These are phyloP conservation scores for Aspergillus nomiae DNA, from an alignment of 2,329 filamentous ascomycete species.

Conservation along the genomic window DNA sequence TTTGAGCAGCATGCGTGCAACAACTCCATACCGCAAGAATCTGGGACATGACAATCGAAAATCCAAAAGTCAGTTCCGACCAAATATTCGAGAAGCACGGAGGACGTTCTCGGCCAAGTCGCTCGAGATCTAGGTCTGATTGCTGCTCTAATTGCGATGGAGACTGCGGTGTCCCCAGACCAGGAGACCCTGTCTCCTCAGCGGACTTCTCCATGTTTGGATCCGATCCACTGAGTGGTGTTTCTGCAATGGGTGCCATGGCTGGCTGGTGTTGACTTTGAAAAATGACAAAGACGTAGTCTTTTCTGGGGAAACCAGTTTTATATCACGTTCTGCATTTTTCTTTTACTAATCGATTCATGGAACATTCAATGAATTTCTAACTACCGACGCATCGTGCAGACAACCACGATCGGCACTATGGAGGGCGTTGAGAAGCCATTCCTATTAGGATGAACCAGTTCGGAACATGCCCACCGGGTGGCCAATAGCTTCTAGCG, in stretches of 20 bases:
- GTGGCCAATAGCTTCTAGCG: background rate
- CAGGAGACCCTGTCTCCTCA: constrained; percentile 8
- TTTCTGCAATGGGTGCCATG: background rate
- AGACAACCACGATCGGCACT: background rate
- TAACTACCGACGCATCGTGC: background rate
- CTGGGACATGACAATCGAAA: constrained; percentile 64
- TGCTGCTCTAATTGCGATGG: constrained; percentile 4
- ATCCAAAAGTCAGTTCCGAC: constrained; percentile 65
- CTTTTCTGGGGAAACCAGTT: background rate
- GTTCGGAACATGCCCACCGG: background rate
- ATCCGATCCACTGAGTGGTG: background rate
- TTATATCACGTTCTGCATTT: background rate
- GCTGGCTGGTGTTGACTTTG: background rate
- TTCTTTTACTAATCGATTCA: background rate
- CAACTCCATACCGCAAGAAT: constrained; percentile 55
- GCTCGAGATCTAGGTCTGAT: constrained; percentile 50
- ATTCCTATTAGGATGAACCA: background rate
- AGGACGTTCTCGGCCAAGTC: constrained; percentile 64
- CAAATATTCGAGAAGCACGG: constrained; percentile 54
- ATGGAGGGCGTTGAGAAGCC: background rate
- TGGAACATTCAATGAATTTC: background rate
- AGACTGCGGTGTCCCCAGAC: too few relatives aligned
- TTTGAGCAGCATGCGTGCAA: background rate
- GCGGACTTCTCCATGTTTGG: background rate
- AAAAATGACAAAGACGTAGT: background rate